phyloP scores from a whole-genome alignment of 2,329 filamentous ascomycete genomes.

The Clarireedia homoeocarpa region DNA sequence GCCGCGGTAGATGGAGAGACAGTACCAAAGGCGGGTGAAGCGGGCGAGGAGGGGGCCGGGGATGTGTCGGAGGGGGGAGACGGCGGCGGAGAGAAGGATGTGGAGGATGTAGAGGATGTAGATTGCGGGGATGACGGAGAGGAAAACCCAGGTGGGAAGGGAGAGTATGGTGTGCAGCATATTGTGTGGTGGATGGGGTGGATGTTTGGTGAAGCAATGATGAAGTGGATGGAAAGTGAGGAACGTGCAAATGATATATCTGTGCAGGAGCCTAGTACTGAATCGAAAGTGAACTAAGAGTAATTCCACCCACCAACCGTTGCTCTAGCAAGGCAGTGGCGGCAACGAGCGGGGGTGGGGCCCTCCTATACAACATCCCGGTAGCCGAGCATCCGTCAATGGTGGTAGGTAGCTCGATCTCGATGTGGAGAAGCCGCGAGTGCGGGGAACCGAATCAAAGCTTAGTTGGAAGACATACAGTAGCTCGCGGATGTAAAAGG shows the following conservation, averaged over 20 bases:
- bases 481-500: no score
- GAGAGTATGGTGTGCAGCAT: neutral
- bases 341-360: no score
- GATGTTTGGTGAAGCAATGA: neutral
- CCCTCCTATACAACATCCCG: no score
- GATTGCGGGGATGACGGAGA: neutral
- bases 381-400: no score
- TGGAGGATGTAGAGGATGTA: slow-evolving; percentile 3
- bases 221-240: neutral
- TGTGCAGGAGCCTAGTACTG: no score
- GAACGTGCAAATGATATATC: neutral
- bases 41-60: slow-evolving; percentile 40
- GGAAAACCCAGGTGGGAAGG: neutral
- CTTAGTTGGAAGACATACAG: no score
- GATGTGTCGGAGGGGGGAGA: slow-evolving; percentile 30
- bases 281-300: no score
- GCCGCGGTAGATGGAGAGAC: slow-evolving; percentile 27
- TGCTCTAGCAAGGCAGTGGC: no score
- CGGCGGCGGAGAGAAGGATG: neutral
- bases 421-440: no score
- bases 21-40: slow-evolving; percentile 37
- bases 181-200: neutral
- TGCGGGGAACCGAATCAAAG: no score
- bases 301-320: no score
- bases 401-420: no score